Conservation (phyloP, 2,329 filamentous ascomycete genomes). For the Plectosphaerella cucumerina region DNA sequence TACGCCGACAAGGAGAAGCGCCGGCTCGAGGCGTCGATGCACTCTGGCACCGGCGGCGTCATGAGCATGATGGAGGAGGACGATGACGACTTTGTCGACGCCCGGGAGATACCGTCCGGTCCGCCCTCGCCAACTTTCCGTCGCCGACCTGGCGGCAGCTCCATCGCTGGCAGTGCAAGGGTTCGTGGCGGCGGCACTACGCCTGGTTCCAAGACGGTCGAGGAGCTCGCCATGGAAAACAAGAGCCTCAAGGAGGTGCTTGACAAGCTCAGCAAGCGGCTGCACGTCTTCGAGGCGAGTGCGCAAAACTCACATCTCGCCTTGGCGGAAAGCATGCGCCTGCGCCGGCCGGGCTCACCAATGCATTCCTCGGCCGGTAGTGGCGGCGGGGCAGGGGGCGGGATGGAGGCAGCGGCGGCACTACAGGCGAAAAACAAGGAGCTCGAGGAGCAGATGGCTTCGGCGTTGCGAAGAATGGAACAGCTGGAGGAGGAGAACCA, state of each 20-base stretch:
- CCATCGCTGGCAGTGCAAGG: conserved; percentile 36
- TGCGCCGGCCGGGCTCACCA: conserved; percentile 56
- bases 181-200: conserved; percentile 15
- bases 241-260: conserved; percentile 78
- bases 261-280: conserved; percentile 78
- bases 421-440: conserved; percentile 52
- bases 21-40: conserved; percentile 48
- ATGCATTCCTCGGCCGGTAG: conserved; percentile 20
- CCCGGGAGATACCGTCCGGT: conserved; percentile 59
- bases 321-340: conserved; percentile 75
- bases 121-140: conserved; percentile 29
- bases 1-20: conserved; percentile 65
- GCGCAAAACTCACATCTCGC: conserved; percentile 84
- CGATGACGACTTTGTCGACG: conserved; percentile 88
- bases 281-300: conserved; percentile 92
- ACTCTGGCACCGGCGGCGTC: conserved; percentile 22
- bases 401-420: conserved; percentile 18
- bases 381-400: conserved; percentile 7
- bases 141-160: conserved; percentile 25
- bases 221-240: conserved; percentile 89
- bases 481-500: conserved; percentile 60
- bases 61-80: conserved; percentile 53
- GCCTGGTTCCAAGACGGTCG: conserved; percentile 59
- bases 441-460: conserved; percentile 62
- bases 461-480: conserved; percentile 56